Evolutionary conservation across 2,329 filamentous ascomycete species (phyloP).

Genomic region (Monilinia aucupariae): DNA sequence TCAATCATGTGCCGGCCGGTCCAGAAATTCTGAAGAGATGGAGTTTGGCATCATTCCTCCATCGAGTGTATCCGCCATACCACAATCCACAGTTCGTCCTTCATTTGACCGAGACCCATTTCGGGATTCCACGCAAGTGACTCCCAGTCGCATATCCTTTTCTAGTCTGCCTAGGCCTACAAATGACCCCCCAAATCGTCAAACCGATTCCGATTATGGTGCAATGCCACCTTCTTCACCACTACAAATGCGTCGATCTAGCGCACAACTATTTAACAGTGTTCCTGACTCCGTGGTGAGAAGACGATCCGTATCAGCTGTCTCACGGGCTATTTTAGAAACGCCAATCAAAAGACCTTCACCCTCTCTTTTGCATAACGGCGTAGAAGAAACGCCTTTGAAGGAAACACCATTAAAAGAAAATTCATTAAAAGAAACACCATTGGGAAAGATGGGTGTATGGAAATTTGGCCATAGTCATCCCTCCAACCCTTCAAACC

Average conservation of each 20-base stretch:
- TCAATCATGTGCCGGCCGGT: conserved; percentile 16
- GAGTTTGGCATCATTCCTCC: conserved; percentile 22
- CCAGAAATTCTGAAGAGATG: conserved; percentile 18
- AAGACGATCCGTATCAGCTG: background rate
- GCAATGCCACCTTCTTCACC: conserved; percentile 28
- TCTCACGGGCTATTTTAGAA: conserved; percentile 25
- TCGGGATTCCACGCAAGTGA: conserved; percentile 30
- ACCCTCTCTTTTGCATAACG: background rate
- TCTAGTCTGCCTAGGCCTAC: background rate
- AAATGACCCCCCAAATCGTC: background rate
- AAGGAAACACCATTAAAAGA: conserved; percentile 25
- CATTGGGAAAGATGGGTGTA: conserved; percentile 18
- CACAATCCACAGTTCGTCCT: conserved; percentile 26
- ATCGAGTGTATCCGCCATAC: conserved; percentile 30
- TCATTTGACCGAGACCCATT: conserved; percentile 22
- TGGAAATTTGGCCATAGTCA: conserved; percentile 21
- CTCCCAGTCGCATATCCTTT: conserved; percentile 28
- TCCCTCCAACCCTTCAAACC: conserved; percentile 17
- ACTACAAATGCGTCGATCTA: conserved; percentile 28
- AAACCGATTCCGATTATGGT: conserved; percentile 15
- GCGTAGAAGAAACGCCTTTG: conserved; percentile 23
- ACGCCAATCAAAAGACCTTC: conserved; percentile 28
- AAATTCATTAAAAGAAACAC: conserved; percentile 28
- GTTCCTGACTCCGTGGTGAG: conserved; percentile 28
- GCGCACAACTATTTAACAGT: conserved; percentile 27